Evolutionary conservation across 1,284 basidiomycete species (phyloP).

Genomic region (Gomphus bonarii): DNA sequence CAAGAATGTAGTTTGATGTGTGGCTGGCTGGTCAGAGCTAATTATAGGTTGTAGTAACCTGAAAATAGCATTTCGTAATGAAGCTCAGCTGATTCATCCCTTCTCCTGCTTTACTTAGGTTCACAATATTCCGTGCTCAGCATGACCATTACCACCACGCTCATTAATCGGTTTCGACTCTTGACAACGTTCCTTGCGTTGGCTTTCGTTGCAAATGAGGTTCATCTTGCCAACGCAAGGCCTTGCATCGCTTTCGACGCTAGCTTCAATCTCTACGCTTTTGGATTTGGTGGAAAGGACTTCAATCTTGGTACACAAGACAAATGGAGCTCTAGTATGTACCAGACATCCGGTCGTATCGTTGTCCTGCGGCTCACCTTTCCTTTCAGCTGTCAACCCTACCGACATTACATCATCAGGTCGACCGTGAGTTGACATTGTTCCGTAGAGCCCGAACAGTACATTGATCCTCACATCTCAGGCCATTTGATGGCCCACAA

Average conservation of each 20-base stretch:
- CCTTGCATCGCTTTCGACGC: conserved; percentile 63
- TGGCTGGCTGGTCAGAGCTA: neutral
- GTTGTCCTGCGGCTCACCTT: neutral
- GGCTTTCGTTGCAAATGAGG: conserved; percentile 1
- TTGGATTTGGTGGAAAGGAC: conserved; percentile 67
- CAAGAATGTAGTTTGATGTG: no score
- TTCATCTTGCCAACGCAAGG: conserved; percentile 27
- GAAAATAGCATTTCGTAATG: neutral
- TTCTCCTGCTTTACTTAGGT: neutral
- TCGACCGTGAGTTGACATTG: conserved; percentile 46
- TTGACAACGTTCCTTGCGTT: neutral
- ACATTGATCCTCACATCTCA: conserved; percentile 20
- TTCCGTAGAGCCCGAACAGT: neutral
- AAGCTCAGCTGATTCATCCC: neutral
- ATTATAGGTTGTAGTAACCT: neutral
- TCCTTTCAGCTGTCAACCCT: conserved; percentile 32
- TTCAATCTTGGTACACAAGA: conserved; percentile 58
- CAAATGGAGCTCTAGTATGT: conserved; percentile 50
- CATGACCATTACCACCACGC: conserved; percentile 1
- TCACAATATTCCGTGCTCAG: neutral
- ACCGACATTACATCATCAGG: conserved; percentile 56
- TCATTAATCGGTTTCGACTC: conserved; percentile 4
- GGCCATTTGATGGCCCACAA: conserved; percentile 56
- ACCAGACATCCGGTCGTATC: neutral
- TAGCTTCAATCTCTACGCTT: conserved; percentile 61